Percentiles rank a stretch among this genome's conserved stretches.
Evolutionary conservation across 257 asterid species (phyloP).

Genomic region (Thymus mandschuricus): DNA sequence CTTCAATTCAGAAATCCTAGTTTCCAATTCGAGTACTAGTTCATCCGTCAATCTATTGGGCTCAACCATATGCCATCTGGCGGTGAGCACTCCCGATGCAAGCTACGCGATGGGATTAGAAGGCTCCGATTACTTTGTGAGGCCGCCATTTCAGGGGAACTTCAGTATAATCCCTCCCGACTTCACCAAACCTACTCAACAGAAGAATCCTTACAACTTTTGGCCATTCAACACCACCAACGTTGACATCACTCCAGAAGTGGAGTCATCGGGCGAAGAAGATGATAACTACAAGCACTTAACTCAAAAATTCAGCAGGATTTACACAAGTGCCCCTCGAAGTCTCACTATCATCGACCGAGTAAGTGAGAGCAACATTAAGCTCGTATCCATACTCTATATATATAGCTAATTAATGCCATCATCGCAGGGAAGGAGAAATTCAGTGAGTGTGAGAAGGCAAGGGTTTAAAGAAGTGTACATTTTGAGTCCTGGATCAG

Average conservation of each 20-base stretch:
- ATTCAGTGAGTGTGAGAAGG: conserved; percentile 60
- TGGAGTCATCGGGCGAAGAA: conserved; percentile 60
- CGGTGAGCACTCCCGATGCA: conserved; percentile 84
- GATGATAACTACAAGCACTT: conserved; percentile 71
- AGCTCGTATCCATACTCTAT: too few relatives aligned
- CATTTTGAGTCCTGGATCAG: conserved; percentile 79
- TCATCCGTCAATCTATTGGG: conserved; percentile 52
- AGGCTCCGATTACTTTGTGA: conserved; percentile 64
- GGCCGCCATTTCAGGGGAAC: conserved; percentile 50
- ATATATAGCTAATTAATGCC: too few relatives aligned
- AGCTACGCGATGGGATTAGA: conserved; percentile 66
- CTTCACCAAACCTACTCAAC: conserved; percentile 26
- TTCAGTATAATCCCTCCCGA: conserved; percentile 65
- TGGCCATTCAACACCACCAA: conserved; percentile 45
- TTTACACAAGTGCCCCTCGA: conserved; percentile 67
- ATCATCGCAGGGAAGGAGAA: conserved; percentile 66
- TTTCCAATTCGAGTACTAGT: conserved; percentile 41
- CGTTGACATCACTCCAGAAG: conserved; percentile 22
- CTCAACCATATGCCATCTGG: conserved; percentile 61
- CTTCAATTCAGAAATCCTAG: conserved; percentile 51
- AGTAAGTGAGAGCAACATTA: conserved; percentile 37
- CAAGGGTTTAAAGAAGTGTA: conserved; percentile 75
- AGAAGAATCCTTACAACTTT: conserved; percentile 22
- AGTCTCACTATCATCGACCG: conserved; percentile 70
- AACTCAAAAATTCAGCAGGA: conserved; percentile 60